Percentiles rank a stretch among this genome's conserved stretches.
phyloP scores from a whole-genome alignment of 2,329 filamentous ascomycete genomes.

The Bipolaris bicolor region DNA sequence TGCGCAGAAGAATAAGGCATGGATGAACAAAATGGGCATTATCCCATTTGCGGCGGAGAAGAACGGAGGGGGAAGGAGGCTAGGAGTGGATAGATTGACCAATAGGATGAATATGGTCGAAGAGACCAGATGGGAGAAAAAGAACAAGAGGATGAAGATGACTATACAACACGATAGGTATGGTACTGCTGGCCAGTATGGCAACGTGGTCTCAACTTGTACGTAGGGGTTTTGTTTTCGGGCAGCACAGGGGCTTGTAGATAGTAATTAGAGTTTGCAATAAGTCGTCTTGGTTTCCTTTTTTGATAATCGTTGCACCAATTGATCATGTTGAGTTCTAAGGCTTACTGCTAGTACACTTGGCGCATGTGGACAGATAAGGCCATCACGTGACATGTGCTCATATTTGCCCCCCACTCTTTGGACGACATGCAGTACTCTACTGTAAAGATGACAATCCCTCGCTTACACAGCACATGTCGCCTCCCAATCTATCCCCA shows the following conservation, averaged over 20 bases:
- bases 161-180: too few relatives aligned
- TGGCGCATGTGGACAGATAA: neutral
- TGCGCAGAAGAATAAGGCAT: neutral
- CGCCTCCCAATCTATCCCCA: conserved; percentile 19
- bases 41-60: neutral
- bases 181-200: too few relatives aligned
- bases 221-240: too few relatives aligned
- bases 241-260: too few relatives aligned
- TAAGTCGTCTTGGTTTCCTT: too few relatives aligned
- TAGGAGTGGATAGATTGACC: too few relatives aligned
- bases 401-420: neutral
- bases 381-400: neutral
- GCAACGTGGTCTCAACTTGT: too few relatives aligned
- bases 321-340: neutral
- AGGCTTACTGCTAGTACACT: neutral
- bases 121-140: too few relatives aligned
- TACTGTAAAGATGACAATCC: neutral
- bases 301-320: too few relatives aligned
- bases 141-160: too few relatives aligned
- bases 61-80: neutral
- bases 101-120: too few relatives aligned
- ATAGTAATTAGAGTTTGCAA: too few relatives aligned
- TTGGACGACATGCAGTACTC: neutral
- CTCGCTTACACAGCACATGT: neutral
- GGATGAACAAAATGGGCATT: neutral